Conservation (phyloP, 2,329 filamentous ascomycete genomes). For the Aspergillus novofumigatus region DNA sequence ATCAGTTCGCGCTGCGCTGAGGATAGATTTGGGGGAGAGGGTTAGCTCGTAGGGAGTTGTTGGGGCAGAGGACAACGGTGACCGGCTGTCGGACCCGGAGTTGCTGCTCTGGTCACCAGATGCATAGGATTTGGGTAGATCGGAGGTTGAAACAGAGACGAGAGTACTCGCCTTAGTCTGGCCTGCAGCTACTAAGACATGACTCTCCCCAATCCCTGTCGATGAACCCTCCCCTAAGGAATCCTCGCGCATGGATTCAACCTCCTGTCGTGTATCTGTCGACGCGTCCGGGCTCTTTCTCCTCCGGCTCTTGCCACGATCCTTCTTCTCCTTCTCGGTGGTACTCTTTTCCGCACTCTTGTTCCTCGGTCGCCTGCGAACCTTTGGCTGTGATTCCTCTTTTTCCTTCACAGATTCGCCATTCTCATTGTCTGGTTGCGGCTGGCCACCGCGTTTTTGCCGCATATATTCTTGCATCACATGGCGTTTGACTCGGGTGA, state of each 20-base stretch:
- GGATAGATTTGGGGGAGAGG: constrained; percentile 27
- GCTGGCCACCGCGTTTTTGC: constrained; percentile 27
- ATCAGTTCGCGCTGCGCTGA: constrained; percentile 36
- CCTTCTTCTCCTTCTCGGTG: not conserved
- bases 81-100: constrained; percentile 8
- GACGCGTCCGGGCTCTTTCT: not conserved
- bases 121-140: not conserved
- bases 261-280: not conserved
- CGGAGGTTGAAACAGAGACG: not conserved
- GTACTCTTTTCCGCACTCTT: not conserved
- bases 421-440: constrained; percentile 4
- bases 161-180: not conserved
- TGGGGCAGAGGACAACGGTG: constrained; percentile 12
- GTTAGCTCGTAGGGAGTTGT: constrained; percentile 14
- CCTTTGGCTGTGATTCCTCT: constrained; percentile 4
- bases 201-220: constrained; percentile 2
- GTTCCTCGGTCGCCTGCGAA: constrained; percentile 9
- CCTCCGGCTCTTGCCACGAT: not conserved
- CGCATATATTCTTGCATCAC: constrained; percentile 43
- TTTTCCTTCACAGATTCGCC: constrained; percentile 6
- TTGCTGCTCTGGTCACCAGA: constrained; percentile 7
- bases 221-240: not conserved
- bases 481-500: constrained; percentile 41
- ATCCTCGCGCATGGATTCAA: not conserved
- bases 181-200: not conserved